These are phyloP conservation scores for Penicillium paxilli DNA, from an alignment of 495 filamentous ascomycete species.

Conservation along the genomic window DNA sequence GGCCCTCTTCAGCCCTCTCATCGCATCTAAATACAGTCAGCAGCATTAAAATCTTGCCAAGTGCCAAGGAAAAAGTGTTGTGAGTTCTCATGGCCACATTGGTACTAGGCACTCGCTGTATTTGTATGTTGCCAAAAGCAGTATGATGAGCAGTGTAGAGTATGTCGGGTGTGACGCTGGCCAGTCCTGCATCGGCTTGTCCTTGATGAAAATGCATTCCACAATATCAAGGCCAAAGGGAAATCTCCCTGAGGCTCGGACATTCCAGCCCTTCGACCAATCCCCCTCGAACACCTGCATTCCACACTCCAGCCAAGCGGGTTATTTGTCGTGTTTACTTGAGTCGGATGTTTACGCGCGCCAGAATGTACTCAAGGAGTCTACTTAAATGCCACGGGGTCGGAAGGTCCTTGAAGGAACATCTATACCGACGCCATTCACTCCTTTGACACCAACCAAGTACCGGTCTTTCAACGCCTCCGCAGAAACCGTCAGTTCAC, in stretches of 20 bases:
- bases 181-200: neutral
- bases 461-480: constrained; percentile 4
- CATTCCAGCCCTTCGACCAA: constrained; percentile 17
- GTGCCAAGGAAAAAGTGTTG: neutral
- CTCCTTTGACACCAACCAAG: constrained; percentile 2
- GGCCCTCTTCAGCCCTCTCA: neutral
- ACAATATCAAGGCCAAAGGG: neutral
- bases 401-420: neutral
- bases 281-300: constrained; percentile 11
- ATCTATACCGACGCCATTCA: neutral
- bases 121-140: neutral
- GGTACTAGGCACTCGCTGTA: neutral
- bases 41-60: neutral
- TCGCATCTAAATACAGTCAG: neutral
- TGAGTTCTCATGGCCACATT: neutral
- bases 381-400: constrained; percentile 17
- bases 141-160: constrained; percentile 1
- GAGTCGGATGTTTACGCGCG: constrained; percentile 5
- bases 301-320: neutral
- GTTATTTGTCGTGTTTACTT: constrained; percentile 11
- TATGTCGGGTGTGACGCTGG: constrained; percentile 13
- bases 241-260: neutral
- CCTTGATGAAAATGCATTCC: neutral
- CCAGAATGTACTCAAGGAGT: neutral
- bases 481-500: constrained; percentile 4